These are phyloP conservation scores for Claviceps monticola DNA, from an alignment of 2,329 filamentous ascomycete genomes.

Conservation along the genomic window DNA sequence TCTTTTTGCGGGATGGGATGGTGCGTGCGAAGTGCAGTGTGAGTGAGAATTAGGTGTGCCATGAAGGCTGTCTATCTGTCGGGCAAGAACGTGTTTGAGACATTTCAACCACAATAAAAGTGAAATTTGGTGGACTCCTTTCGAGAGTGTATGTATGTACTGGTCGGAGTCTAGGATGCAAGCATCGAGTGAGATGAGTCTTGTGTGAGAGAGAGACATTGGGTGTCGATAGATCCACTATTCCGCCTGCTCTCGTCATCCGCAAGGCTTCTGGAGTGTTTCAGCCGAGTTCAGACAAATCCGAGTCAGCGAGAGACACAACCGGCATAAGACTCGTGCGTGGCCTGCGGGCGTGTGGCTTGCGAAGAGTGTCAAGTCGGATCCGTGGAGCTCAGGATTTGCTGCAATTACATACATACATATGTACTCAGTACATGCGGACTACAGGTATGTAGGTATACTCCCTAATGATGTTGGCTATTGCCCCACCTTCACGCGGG, in stretches of 20 bases:
- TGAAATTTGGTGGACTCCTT: slow-evolving; percentile 1
- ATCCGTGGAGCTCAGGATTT: neutral
- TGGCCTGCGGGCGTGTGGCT: neutral
- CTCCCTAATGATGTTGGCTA: neutral
- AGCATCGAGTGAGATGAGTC: slow-evolving; percentile 1
- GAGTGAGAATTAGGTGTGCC: neutral
- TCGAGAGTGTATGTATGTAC: neutral
- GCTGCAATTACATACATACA: neutral
- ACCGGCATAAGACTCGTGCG: slow-evolving; percentile 2
- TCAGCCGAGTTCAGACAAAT: neutral
- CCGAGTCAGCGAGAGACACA: slow-evolving; percentile 3
- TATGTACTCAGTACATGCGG: neutral
- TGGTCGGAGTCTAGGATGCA: neutral
- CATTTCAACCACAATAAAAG: neutral
- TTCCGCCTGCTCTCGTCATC: neutral
- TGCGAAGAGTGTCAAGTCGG: neutral
- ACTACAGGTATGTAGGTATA: too few relatives aligned
- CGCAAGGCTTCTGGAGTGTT: neutral
- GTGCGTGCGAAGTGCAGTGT: neutral
- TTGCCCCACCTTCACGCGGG: neutral
- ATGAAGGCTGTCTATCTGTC: neutral
- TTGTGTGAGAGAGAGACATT: slow-evolving; percentile 6
- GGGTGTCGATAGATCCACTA: slow-evolving; percentile 2
- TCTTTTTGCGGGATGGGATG: neutral
- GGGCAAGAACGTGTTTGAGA: neutral